Evolutionary conservation across 768 basidiomycete species (phyloP).

Genomic region (Lactarius tabidus): DNA sequence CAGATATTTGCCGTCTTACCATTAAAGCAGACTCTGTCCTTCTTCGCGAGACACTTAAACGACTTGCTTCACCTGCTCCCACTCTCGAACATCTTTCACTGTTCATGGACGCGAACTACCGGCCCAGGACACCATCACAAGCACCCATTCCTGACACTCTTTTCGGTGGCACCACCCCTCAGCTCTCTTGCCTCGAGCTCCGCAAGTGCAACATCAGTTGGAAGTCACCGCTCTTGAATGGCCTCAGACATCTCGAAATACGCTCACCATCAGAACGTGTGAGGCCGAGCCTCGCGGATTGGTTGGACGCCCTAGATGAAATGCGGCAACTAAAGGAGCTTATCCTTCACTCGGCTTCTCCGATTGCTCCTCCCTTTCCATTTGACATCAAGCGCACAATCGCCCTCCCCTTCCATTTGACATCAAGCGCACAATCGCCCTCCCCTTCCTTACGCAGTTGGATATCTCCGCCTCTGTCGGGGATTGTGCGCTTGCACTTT

Average conservation of each 20-base stretch:
- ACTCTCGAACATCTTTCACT: background rate
- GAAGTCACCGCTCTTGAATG: constrained; percentile 7
- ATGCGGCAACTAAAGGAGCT: constrained; percentile 1
- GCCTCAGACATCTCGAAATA: background rate
- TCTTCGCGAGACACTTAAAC: background rate
- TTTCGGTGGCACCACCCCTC: background rate
- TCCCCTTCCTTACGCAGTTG: background rate
- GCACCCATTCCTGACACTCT: background rate
- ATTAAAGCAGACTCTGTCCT: background rate
- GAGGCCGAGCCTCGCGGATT: background rate
- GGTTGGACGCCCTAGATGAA: constrained; percentile 12
- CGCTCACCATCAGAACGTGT: background rate
- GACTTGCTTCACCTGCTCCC: background rate
- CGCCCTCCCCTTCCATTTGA: background rate
- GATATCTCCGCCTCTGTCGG: background rate
- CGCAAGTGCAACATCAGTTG: constrained; percentile 1
- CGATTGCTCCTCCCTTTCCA: background rate
- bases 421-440: background rate
- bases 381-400: background rate
- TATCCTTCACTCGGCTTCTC: background rate
- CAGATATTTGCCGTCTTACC: background rate
- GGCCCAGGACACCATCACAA: background rate
- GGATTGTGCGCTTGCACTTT: no score
- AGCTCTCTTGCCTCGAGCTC: background rate
- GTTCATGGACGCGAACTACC: background rate